Percentiles rank a stretch among this genome's conserved stretches.
These are phyloP conservation scores for Debaryomyces singareniensis DNA, from an alignment of 1,139 yeast genomes.

Conservation along the genomic window DNA sequence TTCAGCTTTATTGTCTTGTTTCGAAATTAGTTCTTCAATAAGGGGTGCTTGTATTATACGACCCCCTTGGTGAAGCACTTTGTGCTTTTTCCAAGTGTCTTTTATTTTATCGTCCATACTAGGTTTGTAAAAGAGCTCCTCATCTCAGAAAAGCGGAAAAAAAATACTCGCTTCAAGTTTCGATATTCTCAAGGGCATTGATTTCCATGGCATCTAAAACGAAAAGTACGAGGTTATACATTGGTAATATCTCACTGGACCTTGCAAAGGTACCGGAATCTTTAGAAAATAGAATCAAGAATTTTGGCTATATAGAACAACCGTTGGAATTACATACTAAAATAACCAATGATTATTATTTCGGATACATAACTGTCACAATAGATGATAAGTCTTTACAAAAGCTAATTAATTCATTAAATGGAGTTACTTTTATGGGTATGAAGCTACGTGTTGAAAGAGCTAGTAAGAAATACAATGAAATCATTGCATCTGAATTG, in stretches of 20 bases:
- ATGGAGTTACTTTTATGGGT: slow-evolving; percentile 75
- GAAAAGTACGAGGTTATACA: slow-evolving; percentile 43
- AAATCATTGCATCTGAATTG: slow-evolving; percentile 27
- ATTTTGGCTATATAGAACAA: slow-evolving; percentile 41
- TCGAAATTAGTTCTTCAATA: slow-evolving; percentile 10
- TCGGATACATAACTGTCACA: slow-evolving; percentile 61
- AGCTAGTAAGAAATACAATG: slow-evolving; percentile 36
- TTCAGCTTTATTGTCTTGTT: slow-evolving; percentile 9
- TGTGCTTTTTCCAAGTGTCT: not conserved
- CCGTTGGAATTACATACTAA: slow-evolving; percentile 47
- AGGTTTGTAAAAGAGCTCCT: too few relatives aligned
- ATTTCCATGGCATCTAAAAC: too few relatives aligned
- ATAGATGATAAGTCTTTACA: slow-evolving; percentile 38
- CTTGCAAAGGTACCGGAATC: slow-evolving; percentile 39
- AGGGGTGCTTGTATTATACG: slow-evolving; percentile 7
- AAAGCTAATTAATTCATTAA: slow-evolving; percentile 48
- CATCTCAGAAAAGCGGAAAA: too few relatives aligned
- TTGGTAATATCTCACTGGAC: slow-evolving; percentile 58
- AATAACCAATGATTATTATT: slow-evolving; percentile 43
- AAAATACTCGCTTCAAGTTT: too few relatives aligned
- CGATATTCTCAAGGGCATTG: too few relatives aligned
- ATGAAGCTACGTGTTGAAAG: slow-evolving; percentile 49
- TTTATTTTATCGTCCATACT: not conserved
- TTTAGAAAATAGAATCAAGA: slow-evolving; percentile 40
- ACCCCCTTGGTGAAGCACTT: not conserved